Base-by-base conservation (phyloP, 106 monocot species). In the Dioscorea dumetorum region DNA sequence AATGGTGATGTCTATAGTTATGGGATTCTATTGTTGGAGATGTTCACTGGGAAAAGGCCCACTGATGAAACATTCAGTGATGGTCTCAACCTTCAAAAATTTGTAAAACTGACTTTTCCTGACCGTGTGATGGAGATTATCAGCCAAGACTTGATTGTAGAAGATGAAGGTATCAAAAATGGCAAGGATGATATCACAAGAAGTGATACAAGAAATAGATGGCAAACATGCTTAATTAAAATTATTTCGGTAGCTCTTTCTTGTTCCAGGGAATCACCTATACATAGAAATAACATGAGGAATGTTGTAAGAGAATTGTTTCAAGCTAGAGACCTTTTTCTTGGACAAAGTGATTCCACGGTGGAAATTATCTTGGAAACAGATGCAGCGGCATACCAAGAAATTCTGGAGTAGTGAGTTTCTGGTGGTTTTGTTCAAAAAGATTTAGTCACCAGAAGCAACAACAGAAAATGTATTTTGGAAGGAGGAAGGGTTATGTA, bases 21-120 rank as follows among this genome's bases (percentile, higher is more conserved):
- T 18, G 76, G 76, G 48, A 76, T 76, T 17, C 32, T 76, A 54
- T 48, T 76, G n/a, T 54, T 76, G 19, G 76, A 76, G 69, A 62
- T 63, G 69, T 63, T 76, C 31, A 76, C 69, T 12, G 76, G 76
- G 33, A 76, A 35, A 53, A 69, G 69, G 35, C 69, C 76, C 0
- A 76, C 76, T 17, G 69, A 76, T 35, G 52, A 54, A 5, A 51
- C 24, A 8, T 69, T 76, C 23, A 15, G 0, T 9, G 56, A 63
- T 19, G 69, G 69, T 1, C 6, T 53, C 21, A 63, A 22, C 60
- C 76, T 76, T 16, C 61, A 48, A 0, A 69, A 61, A 4, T 76
- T 16, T 31, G 76, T 63, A 12, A n/a, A 20, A 21, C 15, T 49
- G 62, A 18, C 24, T 2, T 22, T 62, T 41, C 69, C 69, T 33